phyloP scores from a whole-genome alignment of 2,329 filamentous ascomycete species.

The Apiospora phragmitis region DNA sequence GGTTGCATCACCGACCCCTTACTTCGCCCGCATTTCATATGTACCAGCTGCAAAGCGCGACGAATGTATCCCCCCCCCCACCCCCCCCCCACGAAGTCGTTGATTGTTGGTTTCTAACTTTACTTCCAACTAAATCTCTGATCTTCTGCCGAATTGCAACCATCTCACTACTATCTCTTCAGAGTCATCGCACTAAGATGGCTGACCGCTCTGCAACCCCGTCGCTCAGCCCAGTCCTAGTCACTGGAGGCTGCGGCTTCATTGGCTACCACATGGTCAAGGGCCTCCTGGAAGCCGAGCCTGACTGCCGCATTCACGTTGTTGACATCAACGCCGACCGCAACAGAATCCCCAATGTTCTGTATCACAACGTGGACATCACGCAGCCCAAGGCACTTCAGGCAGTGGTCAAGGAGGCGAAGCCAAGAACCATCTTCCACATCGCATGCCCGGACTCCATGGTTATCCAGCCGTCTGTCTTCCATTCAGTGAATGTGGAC shows the following conservation, averaged over 20 bases:
- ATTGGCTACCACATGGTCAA: constrained; percentile 20
- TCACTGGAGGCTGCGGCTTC: constrained; percentile 22
- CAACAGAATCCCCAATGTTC: constrained; percentile 16
- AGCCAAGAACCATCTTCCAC: constrained; percentile 20
- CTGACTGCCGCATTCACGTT: constrained; percentile 15
- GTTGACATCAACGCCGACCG: constrained; percentile 15
- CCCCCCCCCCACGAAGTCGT: too few species aligned
- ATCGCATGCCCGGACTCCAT: constrained; percentile 19
- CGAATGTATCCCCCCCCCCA: too few species aligned
- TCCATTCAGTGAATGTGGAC: constrained; percentile 19
- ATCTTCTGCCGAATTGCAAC: too few species aligned
- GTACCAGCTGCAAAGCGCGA: too few species aligned
- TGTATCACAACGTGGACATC: constrained; percentile 19
- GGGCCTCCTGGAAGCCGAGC: constrained; percentile 15
- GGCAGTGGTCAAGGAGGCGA: constrained; percentile 9
- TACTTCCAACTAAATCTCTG: too few species aligned
- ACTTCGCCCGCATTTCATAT: too few species aligned
- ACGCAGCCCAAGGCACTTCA: constrained; percentile 8
- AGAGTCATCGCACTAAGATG: too few species aligned
- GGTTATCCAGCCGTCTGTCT: constrained; percentile 17
- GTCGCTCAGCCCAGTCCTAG: constrained; percentile 17
- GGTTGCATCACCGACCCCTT: too few species aligned
- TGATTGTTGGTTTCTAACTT: too few species aligned
- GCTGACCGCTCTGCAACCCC: background rate
- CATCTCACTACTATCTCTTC: too few species aligned